Percentiles rank a stretch among this genome's conserved stretches.
These are phyloP conservation scores for Citrus trifoliata DNA, from an alignment of 345 rosid genomes.

Conservation along the genomic window DNA sequence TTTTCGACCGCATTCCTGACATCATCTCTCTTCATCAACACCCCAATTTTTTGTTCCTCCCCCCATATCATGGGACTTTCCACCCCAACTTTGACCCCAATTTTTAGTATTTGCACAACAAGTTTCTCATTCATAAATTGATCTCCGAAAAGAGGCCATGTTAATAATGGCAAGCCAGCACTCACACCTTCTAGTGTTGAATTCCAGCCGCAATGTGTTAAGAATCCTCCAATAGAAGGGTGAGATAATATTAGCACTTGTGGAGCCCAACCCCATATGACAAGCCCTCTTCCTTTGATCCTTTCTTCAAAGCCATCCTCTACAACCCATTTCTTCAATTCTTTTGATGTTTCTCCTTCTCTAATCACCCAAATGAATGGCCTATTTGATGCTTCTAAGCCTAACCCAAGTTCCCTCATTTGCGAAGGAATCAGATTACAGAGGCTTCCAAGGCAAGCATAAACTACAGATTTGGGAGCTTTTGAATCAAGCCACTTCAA, in stretches of 20 bases:
- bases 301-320: slow-evolving; percentile 13
- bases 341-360: background rate
- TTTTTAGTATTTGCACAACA: background rate
- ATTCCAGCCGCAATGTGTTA: slow-evolving; percentile 23
- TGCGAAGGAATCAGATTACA: slow-evolving; percentile 10
- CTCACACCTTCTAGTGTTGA: slow-evolving; percentile 7
- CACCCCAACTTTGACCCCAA: background rate
- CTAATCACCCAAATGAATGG: slow-evolving; percentile 8
- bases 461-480: slow-evolving; percentile 7
- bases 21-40: background rate
- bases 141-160: slow-evolving; percentile 13
- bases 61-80: background rate
- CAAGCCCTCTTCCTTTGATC: slow-evolving; percentile 7
- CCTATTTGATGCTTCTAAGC: slow-evolving; percentile 10
- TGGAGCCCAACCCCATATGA: slow-evolving; percentile 19
- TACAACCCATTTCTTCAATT: background rate
- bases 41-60: background rate
- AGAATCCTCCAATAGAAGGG: slow-evolving; percentile 15
- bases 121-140: slow-evolving; percentile 16
- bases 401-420: slow-evolving; percentile 13
- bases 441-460: slow-evolving; percentile 15
- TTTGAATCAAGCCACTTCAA: slow-evolving; percentile 22
- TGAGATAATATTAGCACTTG: slow-evolving; percentile 15
- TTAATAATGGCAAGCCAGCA: slow-evolving; percentile 8
- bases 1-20: background rate